phyloP scores from a whole-genome alignment of 345 rosid species.

The Citrus hindsii region DNA sequence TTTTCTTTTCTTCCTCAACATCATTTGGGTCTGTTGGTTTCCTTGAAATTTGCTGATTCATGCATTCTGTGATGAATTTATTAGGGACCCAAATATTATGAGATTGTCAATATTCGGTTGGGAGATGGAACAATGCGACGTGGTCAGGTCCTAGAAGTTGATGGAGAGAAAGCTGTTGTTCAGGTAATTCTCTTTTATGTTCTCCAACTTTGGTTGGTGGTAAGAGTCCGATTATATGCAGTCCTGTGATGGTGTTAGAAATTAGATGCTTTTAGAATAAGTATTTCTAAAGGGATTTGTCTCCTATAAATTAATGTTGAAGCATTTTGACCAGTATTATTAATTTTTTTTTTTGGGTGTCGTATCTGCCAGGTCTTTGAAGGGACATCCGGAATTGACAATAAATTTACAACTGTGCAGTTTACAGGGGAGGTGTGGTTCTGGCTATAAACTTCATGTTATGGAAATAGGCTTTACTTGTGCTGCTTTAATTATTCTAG shows the following conservation, averaged over 20 bases:
- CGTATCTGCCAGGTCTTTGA: slow-evolving; percentile 65
- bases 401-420: slow-evolving; percentile 88
- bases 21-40: not conserved
- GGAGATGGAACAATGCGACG: slow-evolving; percentile 93
- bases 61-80: not conserved
- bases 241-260: not conserved
- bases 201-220: not conserved
- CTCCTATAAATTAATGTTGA: not conserved
- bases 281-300: not conserved
- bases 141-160: slow-evolving; percentile 98
- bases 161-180: slow-evolving; percentile 97
- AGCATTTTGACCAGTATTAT: not conserved
- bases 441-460: not conserved
- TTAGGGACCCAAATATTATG: slow-evolving; percentile 97
- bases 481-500: not conserved
- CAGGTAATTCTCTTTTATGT: slow-evolving; percentile 46
- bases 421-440: slow-evolving; percentile 83
- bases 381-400: slow-evolving; percentile 95
- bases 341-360: not conserved
- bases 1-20: not conserved
- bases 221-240: not conserved
- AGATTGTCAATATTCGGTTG: slow-evolving; percentile 89
- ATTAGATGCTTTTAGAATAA: not conserved
- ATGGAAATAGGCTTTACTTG: not conserved
- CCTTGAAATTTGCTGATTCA: not conserved